Conservation (phyloP, 768 basidiomycete genomes). For the Hygrophoropsis aurantiaca region DNA sequence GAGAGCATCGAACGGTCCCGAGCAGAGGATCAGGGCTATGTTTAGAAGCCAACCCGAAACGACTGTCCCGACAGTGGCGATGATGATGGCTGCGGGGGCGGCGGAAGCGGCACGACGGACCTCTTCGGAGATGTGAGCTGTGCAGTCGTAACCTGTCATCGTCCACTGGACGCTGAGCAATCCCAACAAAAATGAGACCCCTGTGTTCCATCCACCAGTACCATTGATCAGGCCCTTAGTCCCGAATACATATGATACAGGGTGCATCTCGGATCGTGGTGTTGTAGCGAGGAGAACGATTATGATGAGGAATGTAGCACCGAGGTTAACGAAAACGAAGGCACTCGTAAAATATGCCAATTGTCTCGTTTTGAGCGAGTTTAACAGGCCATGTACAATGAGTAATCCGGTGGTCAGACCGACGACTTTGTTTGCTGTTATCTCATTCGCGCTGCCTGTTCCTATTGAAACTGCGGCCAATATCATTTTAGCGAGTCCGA, state of each 20-base stretch:
- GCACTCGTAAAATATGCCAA: slow-evolving; percentile 32
- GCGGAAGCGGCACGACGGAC: slow-evolving; percentile 53
- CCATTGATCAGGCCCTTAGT: slow-evolving; percentile 37
- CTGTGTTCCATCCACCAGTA: slow-evolving; percentile 41
- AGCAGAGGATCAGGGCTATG: slow-evolving; percentile 60
- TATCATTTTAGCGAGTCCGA: slow-evolving; percentile 37
- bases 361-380: slow-evolving; percentile 42
- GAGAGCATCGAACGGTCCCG: slow-evolving; percentile 46
- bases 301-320: slow-evolving; percentile 40
- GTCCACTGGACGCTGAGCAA: slow-evolving; percentile 49
- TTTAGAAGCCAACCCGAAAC: slow-evolving; percentile 67
- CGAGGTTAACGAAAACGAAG: slow-evolving; percentile 47
- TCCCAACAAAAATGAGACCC: slow-evolving; percentile 45
- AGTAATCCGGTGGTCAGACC: slow-evolving; percentile 42
- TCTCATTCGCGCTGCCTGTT: slow-evolving; percentile 29
- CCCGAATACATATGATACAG: slow-evolving; percentile 56
- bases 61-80: slow-evolving; percentile 45
- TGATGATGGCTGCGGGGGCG: slow-evolving; percentile 44
- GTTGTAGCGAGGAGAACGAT: slow-evolving; percentile 44
- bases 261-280: slow-evolving; percentile 51
- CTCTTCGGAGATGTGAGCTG: slow-evolving; percentile 38
- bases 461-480: slow-evolving; percentile 23
- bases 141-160: slow-evolving; percentile 35
- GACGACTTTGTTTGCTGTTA: slow-evolving; percentile 39
- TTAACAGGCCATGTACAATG: slow-evolving; percentile 40